phyloP scores from a whole-genome alignment of 2,329 filamentous ascomycete species.

The Cylindrodendrum hubeiense region DNA sequence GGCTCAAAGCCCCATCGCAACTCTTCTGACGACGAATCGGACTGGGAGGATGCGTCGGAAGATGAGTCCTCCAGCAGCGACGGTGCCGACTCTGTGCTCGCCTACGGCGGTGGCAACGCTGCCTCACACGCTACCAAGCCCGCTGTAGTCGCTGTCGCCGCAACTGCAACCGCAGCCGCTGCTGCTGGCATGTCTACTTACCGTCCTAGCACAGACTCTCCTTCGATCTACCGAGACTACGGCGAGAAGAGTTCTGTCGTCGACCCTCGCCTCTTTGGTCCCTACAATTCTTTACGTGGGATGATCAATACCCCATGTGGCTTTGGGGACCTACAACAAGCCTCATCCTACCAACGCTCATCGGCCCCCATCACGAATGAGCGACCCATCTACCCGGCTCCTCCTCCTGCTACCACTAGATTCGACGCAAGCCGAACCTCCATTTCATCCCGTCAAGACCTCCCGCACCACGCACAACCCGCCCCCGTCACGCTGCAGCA shows the following conservation, averaged over 20 bases:
- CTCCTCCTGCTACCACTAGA: constrained; percentile 72
- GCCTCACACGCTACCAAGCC: constrained; percentile 43
- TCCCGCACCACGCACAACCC: constrained; percentile 60
- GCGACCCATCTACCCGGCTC: constrained; percentile 69
- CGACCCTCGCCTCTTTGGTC: constrained; percentile 70
- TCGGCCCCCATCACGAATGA: constrained; percentile 36
- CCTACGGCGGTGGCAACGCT: constrained; percentile 47
- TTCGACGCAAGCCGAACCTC: constrained; percentile 71
- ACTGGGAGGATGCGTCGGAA: constrained; percentile 70
- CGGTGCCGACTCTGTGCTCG: constrained; percentile 53
- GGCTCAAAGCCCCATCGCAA: constrained; percentile 55
- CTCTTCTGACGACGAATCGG: constrained; percentile 60
- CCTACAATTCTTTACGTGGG: constrained; percentile 70
- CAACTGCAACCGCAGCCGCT: constrained; percentile 54
- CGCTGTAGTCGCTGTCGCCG: constrained; percentile 39
- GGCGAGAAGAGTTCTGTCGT: constrained; percentile 63
- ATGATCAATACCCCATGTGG: constrained; percentile 67
- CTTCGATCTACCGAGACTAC: constrained; percentile 35
- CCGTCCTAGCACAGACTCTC: constrained; percentile 34
- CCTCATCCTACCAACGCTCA: constrained; percentile 42
- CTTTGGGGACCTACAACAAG: constrained; percentile 56
- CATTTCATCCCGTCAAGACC: constrained; percentile 53
- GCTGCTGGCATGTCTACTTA: constrained; percentile 54
- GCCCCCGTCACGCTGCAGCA: constrained; percentile 82
- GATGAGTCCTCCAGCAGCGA: constrained; percentile 56